phyloP scores from a whole-genome alignment of 257 asterid genomes.

The Capsicum chinense region DNA sequence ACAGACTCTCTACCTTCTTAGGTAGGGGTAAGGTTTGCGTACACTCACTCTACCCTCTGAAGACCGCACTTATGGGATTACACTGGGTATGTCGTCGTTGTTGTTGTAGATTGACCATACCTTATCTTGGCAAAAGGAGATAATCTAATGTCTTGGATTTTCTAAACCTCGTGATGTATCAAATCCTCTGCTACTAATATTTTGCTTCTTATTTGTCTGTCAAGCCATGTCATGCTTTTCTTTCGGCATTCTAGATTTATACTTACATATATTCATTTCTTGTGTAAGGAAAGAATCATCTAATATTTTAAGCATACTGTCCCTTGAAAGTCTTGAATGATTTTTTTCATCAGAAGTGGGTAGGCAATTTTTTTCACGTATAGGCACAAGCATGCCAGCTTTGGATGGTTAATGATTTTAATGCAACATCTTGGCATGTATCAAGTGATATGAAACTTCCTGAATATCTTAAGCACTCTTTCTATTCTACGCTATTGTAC shows the following conservation, averaged over 20 bases:
- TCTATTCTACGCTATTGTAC: background rate
- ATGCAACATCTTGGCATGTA: conserved; percentile 7
- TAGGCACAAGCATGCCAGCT: background rate
- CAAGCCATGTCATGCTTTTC: background rate
- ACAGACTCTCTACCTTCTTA: no score
- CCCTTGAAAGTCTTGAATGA: background rate
- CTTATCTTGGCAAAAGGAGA: background rate
- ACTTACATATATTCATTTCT: background rate
- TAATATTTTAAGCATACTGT: background rate
- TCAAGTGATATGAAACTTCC: conserved; percentile 10
- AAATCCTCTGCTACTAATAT: background rate
- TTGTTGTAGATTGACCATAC: background rate
- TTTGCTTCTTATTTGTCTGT: conserved; percentile 11
- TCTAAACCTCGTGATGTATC: background rate
- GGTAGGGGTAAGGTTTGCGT: no score
- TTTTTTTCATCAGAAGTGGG: background rate
- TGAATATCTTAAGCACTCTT: conserved; percentile 15
- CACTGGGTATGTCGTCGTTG: no score
- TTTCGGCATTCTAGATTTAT: background rate
- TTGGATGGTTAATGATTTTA: background rate
- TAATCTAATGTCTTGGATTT: background rate
- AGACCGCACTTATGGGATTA: no score
- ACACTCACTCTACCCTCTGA: no score
- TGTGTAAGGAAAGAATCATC: background rate
- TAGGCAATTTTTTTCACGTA: background rate